Percentiles rank a stretch among this genome's conserved stretches.
These are phyloP conservation scores for Neopestalotiopsis clavispora DNA, from an alignment of 2,329 filamentous ascomycete species.

Conservation along the genomic window DNA sequence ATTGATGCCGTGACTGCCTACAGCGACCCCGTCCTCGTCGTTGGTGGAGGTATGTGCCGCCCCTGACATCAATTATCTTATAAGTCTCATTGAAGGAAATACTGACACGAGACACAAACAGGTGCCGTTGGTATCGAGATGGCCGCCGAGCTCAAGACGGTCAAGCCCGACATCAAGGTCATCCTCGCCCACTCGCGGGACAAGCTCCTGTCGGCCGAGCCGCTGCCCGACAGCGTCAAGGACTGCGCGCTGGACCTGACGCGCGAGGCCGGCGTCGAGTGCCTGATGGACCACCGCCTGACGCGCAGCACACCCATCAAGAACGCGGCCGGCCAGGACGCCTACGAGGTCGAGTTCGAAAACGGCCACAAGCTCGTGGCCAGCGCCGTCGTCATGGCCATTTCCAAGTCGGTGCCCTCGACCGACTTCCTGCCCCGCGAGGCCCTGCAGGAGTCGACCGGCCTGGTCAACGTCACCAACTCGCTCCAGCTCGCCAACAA, in stretches of 20 bases:
- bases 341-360: slow-evolving; percentile 59
- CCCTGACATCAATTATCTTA: background rate
- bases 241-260: slow-evolving; percentile 64
- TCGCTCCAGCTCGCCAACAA: slow-evolving; percentile 51
- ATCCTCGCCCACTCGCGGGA: slow-evolving; percentile 76
- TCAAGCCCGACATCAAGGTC: slow-evolving; percentile 68
- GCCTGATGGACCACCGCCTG: slow-evolving; percentile 66
- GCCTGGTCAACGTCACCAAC: slow-evolving; percentile 67
- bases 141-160: slow-evolving; percentile 75
- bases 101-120: slow-evolving; percentile 28
- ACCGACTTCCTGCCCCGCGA: slow-evolving; percentile 65
- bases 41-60: slow-evolving; percentile 65
- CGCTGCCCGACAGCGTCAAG: slow-evolving; percentile 72
- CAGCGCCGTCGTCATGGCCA: slow-evolving; percentile 71
- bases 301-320: slow-evolving; percentile 51
- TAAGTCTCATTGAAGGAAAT: background rate
- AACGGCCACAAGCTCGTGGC: slow-evolving; percentile 64
- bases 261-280: slow-evolving; percentile 66
- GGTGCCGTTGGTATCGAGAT: slow-evolving; percentile 83
- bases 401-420: slow-evolving; percentile 67
- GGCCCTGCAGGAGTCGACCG: slow-evolving; percentile 62
- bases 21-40: slow-evolving; percentile 66
- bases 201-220: slow-evolving; percentile 74
- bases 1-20: slow-evolving; percentile 59
- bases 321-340: slow-evolving; percentile 43